Conservation (phyloP, 495 filamentous ascomycete species). For the Aspergillus hancockii region DNA sequence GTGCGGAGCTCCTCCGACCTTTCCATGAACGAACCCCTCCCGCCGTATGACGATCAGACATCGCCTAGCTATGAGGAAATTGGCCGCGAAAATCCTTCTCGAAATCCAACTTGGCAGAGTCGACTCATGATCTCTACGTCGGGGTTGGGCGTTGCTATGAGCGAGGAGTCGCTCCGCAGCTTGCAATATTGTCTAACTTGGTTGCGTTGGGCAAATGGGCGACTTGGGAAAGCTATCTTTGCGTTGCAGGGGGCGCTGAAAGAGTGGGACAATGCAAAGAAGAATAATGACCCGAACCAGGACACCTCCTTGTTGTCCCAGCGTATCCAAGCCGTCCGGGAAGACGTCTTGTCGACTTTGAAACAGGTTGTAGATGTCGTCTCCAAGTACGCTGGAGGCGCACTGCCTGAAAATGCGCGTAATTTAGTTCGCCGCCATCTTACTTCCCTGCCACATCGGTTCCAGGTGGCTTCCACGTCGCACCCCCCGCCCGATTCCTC, state of each 20-base stretch:
- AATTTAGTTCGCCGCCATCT: slow-evolving; percentile 77
- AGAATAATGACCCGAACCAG: slow-evolving; percentile 26
- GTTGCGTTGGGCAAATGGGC: slow-evolving; percentile 74
- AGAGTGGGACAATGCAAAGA: slow-evolving; percentile 63
- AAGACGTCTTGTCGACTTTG: slow-evolving; percentile 74
- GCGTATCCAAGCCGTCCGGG: slow-evolving; percentile 68
- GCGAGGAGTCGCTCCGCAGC: slow-evolving; percentile 74
- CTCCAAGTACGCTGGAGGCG: slow-evolving; percentile 79
- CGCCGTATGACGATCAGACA: slow-evolving; percentile 75
- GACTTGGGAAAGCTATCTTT: slow-evolving; percentile 66
- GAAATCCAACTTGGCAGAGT: slow-evolving; percentile 66
- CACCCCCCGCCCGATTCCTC: slow-evolving; percentile 41
- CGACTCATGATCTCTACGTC: slow-evolving; percentile 81
- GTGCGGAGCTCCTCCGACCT: slow-evolving; percentile 44
- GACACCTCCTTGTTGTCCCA: slow-evolving; percentile 44
- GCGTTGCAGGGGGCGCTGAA: slow-evolving; percentile 70
- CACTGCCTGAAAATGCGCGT: slow-evolving; percentile 80
- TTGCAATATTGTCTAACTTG: slow-evolving; percentile 76
- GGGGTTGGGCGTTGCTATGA: slow-evolving; percentile 83
- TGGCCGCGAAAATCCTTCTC: slow-evolving; percentile 28
- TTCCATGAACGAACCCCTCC: slow-evolving; percentile 65
- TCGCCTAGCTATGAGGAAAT: slow-evolving; percentile 70
- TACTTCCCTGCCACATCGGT: slow-evolving; percentile 74
- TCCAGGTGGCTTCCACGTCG: slow-evolving; percentile 56
- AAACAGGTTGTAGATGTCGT: slow-evolving; percentile 76